Percentiles rank a stretch among this genome's conserved stretches.
These are phyloP conservation scores for Elaeis oleifera DNA, from an alignment of 202 grass and related monocot species.

Conservation along the genomic window DNA sequence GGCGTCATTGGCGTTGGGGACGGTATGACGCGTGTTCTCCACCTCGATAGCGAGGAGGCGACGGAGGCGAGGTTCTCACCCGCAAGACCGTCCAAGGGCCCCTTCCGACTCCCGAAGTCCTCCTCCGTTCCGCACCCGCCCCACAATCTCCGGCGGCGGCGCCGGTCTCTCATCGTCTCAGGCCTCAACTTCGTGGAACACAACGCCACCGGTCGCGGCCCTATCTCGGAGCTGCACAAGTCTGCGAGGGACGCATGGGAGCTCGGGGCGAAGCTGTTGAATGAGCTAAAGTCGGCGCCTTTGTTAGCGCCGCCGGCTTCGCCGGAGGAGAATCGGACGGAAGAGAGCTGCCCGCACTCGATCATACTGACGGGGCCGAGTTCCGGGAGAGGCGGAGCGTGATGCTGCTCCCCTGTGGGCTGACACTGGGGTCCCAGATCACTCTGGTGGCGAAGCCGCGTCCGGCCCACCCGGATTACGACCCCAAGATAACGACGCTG, in stretches of 20 bases:
- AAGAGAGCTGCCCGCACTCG: slow-evolving; percentile 55
- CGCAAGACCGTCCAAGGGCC: slow-evolving; percentile 22
- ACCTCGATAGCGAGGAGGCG: slow-evolving; percentile 19
- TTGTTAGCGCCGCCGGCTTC: neutral
- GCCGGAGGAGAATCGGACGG: neutral
- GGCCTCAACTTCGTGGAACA: slow-evolving; percentile 12
- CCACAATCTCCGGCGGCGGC: neutral
- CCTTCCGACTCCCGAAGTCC: slow-evolving; percentile 18
- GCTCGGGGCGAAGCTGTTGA: slow-evolving; percentile 21
- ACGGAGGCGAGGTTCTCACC: slow-evolving; percentile 19
- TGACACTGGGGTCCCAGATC: slow-evolving; percentile 72
- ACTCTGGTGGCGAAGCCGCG: slow-evolving; percentile 57
- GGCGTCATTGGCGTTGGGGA: neutral
- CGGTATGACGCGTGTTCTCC: slow-evolving; percentile 2
- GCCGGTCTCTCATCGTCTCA: slow-evolving; percentile 2
- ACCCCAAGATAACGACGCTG: slow-evolving; percentile 61
- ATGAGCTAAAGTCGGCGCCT: slow-evolving; percentile 7
- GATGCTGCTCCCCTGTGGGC: slow-evolving; percentile 75
- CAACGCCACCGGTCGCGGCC: neutral
- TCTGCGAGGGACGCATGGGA: slow-evolving; percentile 27
- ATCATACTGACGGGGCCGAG: slow-evolving; percentile 42
- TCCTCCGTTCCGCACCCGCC: slow-evolving; percentile 2
- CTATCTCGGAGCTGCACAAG: slow-evolving; percentile 32
- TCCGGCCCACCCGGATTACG: slow-evolving; percentile 38
- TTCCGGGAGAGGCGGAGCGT: slow-evolving; percentile 36